phyloP scores from a whole-genome alignment of 169 alveolate species.

The Besnoitia besnoiti region DNA sequence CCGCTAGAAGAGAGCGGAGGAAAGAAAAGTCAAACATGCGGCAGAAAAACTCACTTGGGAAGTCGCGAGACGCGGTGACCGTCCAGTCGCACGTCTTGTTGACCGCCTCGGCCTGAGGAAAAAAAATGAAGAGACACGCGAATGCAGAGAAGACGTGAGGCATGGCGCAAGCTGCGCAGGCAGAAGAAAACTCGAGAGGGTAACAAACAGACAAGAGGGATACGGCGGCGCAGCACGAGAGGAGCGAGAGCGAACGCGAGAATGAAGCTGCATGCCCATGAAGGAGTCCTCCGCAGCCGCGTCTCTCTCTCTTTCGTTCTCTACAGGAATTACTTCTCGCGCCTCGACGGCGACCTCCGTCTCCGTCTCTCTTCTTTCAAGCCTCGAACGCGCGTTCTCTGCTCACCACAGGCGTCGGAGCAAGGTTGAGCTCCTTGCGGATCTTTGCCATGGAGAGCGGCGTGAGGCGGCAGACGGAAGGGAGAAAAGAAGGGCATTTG shows the following conservation, averaged over 20 bases:
- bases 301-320: too few species aligned
- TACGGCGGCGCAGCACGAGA: background rate
- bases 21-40: background rate
- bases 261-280: too few species aligned
- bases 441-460: background rate
- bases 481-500: background rate
- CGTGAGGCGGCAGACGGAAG: background rate
- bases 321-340: too few species aligned
- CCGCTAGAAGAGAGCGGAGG: background rate
- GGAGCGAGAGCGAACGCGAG: background rate
- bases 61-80: background rate
- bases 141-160: background rate
- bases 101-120: background rate
- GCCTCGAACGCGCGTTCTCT: background rate
- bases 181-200: background rate
- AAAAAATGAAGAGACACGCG: background rate
- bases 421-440: background rate
- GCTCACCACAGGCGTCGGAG: background rate
- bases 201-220: background rate
- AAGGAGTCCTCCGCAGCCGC: background rate
- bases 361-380: too few species aligned
- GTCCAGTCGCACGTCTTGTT: background rate
- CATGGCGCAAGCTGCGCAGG: background rate
- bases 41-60: background rate
- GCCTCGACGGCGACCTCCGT: too few species aligned